Evolutionary conservation across 805 yeast species (phyloP), one percentile per base, ranked within the genome.

Genomic region (Saturnispora kantuleensis): DNA sequence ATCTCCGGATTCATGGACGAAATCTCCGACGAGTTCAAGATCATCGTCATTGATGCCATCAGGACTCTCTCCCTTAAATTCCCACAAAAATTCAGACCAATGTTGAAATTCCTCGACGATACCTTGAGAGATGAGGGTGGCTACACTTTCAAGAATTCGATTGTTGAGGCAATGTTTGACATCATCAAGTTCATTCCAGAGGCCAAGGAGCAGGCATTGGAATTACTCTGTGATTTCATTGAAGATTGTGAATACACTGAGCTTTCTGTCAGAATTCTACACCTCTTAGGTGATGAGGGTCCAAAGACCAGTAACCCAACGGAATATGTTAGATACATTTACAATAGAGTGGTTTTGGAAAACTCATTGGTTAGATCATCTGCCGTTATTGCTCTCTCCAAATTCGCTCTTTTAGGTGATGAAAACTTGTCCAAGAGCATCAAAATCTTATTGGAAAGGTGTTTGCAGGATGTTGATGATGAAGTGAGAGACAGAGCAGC

Each of bases 401-500:
- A 89, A 65, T 93, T 90, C 68, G 95, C 94, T 6, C 68, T 85
- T 46, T 76, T 81, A 35, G 79, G 80, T 46, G 94, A 88, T 52
- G 75, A 74, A 12, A 70, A 73, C 26, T 76, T 89, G 50, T 68
- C 75, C 44, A 71, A 73, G 50, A 82, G 88, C 44, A 84, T 90
- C 54, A 73, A 73, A 53, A 82, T 84, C 48, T 72, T 93, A 55
- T 74, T 93, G 54, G 72, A 73, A 48, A 80, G 97, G 67, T 87
- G 95, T 53, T 74, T 88, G 52, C 84, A 76, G 52, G 98, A 90
- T 64, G 76, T 72, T 38, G 96, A 90, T 62, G 98, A 90, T 65
- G 98, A 90, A 66, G 98, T 93, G 31, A 86, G 98, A 70, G 98
- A 90, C 62, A 81, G 98, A 62, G 97, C 98, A 9, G 84, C 95